Evolutionary conservation across 768 basidiomycete genomes (phyloP).

Genomic region (Lactifluus piperatus): DNA sequence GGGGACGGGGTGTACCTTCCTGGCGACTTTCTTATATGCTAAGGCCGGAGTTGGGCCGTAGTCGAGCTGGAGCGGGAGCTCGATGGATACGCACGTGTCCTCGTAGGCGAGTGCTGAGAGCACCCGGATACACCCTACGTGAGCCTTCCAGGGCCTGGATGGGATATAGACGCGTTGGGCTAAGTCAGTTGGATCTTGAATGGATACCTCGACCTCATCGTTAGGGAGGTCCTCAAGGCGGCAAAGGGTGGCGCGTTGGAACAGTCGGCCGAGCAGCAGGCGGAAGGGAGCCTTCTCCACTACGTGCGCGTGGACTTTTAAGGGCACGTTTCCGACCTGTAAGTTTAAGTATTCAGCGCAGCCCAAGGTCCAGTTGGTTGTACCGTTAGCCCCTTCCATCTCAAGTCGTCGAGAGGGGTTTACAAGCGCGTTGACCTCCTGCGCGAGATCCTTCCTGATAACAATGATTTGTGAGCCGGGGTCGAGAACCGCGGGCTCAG

Average conservation of each 20-base stretch:
- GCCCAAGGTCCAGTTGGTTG: neutral
- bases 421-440: neutral
- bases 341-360: neutral
- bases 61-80: neutral
- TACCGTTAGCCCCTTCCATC: neutral
- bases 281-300: neutral
- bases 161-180: neutral
- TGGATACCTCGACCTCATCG: neutral
- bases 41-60: neutral
- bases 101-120: too few species aligned
- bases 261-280: neutral
- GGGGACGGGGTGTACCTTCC: neutral
- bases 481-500: neutral
- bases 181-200: neutral
- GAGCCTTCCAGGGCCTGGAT: too few species aligned
- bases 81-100: too few species aligned
- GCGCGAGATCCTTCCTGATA: neutral
- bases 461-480: neutral
- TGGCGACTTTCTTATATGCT: neutral
- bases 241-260: neutral
- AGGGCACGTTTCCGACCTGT: neutral
- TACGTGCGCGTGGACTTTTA: neutral
- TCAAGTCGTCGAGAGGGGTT: neutral
- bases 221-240: neutral
- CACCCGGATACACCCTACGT: too few species aligned